Percentiles rank a stretch among this genome's conserved stretches.
Evolutionary conservation across 2,329 filamentous ascomycete species (phyloP).

Genomic region (Botrytis tulipae): DNA sequence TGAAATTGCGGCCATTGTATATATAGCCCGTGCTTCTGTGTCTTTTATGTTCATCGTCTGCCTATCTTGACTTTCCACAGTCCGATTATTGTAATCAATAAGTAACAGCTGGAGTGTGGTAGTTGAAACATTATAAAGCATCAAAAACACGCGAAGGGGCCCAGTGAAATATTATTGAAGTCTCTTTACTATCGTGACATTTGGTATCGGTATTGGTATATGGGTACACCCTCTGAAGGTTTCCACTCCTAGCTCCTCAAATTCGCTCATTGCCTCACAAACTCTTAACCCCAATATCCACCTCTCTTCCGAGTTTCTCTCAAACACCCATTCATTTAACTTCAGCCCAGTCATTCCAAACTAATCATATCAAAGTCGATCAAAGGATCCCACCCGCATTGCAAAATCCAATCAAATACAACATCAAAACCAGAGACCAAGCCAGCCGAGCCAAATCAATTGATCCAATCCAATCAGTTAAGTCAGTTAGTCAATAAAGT

Average conservation of each 20-base stretch:
- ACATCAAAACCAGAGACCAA: constrained; percentile 13
- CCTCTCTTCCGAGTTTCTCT: not conserved
- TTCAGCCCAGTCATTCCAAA: constrained; percentile 8
- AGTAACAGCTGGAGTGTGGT: not conserved
- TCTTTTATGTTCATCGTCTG: not conserved
- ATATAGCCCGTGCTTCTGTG: not conserved
- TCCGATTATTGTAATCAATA: not conserved
- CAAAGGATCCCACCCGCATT: constrained; percentile 1
- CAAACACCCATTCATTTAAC: not conserved
- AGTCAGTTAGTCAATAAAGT: constrained; percentile 21
- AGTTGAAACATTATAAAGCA: not conserved
- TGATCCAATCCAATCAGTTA: constrained; percentile 20
- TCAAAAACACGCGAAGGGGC: not conserved
- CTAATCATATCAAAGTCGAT: constrained; percentile 13
- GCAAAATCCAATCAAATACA: constrained; percentile 18
- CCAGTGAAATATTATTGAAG: not conserved
- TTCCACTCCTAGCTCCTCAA: not conserved
- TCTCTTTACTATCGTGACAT: constrained; percentile 17
- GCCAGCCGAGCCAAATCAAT: constrained; percentile 20
- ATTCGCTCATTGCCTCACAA: not conserved
- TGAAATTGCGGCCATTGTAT: too few species aligned
- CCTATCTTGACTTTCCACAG: not conserved
- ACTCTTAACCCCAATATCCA: not conserved
- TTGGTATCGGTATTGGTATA: constrained; percentile 14
- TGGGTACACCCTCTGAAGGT: not conserved